These are phyloP conservation scores for Fragaria iinumae DNA, from an alignment of 306 rosid genomes.

Conservation along the genomic window DNA sequence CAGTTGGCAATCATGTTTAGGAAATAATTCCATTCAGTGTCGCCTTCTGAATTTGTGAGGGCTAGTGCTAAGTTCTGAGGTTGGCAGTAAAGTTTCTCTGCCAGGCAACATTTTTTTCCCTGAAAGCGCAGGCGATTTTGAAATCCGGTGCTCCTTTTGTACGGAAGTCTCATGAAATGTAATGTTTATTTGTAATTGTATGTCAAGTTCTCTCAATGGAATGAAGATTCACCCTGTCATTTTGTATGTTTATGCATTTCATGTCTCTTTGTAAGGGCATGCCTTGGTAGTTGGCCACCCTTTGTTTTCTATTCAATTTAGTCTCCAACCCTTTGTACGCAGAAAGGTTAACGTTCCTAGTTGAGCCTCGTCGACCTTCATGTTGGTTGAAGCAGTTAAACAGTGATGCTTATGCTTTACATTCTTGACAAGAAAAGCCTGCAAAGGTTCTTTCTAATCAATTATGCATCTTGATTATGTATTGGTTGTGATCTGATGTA, in stretches of 20 bases:
- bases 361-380: not conserved
- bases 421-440: not conserved
- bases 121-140: slow-evolving; percentile 19
- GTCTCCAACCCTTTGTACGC: not conserved
- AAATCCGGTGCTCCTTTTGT: slow-evolving; percentile 24
- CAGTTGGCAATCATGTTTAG: not conserved
- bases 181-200: not conserved
- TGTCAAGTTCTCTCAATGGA: slow-evolving; percentile 4
- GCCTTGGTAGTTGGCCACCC: not conserved
- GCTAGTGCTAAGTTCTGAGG: slow-evolving; percentile 7
- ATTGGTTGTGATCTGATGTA: not conserved
- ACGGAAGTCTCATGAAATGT: slow-evolving; percentile 13
- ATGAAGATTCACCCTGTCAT: not conserved
- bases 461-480: not conserved
- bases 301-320: not conserved
- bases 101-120: slow-evolving; percentile 7
- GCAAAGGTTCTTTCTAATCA: not conserved
- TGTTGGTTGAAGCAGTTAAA: not conserved
- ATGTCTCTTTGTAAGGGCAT: not conserved
- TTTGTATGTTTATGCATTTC: not conserved
- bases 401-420: not conserved
- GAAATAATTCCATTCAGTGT: slow-evolving; percentile 6
- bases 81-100: not conserved
- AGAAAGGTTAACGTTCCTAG: not conserved
- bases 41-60: not conserved